Conservation (phyloP, 768 basidiomycete genomes). For the Austroboletus festivus region DNA sequence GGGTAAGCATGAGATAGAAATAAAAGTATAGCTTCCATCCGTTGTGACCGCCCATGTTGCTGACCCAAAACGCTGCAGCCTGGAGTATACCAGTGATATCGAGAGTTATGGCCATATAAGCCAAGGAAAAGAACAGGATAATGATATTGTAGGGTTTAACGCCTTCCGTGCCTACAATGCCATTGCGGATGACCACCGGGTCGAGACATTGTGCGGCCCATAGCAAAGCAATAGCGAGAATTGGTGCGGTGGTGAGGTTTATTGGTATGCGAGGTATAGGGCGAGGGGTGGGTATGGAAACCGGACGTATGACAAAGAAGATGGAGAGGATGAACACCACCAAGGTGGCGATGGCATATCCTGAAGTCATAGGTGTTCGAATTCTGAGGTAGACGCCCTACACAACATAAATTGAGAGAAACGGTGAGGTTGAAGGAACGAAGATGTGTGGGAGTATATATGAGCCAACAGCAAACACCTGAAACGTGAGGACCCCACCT, state of each 20-base stretch:
- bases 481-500: neutral
- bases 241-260: constrained; percentile 54
- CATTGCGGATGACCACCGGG: constrained; percentile 53
- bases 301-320: constrained; percentile 47
- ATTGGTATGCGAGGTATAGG: constrained; percentile 37
- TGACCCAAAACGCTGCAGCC: constrained; percentile 87
- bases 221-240: constrained; percentile 47
- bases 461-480: neutral
- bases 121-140: constrained; percentile 86
- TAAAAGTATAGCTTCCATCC: constrained; percentile 74
- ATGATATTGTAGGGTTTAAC: constrained; percentile 92
- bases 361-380: constrained; percentile 39
- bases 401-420: neutral
- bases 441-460: neutral
- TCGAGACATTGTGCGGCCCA: constrained; percentile 56
- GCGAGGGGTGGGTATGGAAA: constrained; percentile 39
- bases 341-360: constrained; percentile 46
- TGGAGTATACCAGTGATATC: constrained; percentile 87
- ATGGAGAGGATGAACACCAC: constrained; percentile 54
- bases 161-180: constrained; percentile 76
- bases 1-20: constrained; percentile 81
- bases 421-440: neutral
- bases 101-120: constrained; percentile 90
- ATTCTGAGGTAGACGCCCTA: neutral
- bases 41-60: constrained; percentile 69